Conservation (phyloP, 208 protist genomes). For the Porcisia deanei region DNA sequence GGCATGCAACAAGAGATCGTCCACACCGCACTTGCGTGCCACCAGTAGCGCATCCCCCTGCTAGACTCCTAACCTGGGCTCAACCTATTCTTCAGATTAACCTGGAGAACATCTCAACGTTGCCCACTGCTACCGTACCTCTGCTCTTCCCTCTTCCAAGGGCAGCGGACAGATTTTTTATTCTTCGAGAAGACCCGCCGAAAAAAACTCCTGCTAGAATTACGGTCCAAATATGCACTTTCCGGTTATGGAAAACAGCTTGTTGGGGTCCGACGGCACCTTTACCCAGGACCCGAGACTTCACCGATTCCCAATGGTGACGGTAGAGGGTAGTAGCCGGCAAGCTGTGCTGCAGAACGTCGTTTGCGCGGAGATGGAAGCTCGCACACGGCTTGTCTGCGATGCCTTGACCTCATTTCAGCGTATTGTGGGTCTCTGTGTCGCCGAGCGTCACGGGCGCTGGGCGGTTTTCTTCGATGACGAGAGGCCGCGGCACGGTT, state of each 20-base stretch:
- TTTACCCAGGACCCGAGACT: slow-evolving; percentile 20
- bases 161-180: background rate
- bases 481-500: slow-evolving; percentile 7
- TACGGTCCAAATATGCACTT: background rate
- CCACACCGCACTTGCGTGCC: no score
- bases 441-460: slow-evolving; percentile 40
- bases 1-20: no score
- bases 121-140: no score
- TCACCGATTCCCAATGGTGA: background rate
- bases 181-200: background rate
- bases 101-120: no score
- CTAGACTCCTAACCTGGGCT: no score
- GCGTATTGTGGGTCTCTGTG: slow-evolving; percentile 55
- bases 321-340: background rate
- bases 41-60: no score
- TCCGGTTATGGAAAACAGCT: background rate
- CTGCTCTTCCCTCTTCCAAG: background rate
- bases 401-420: slow-evolving; percentile 76
- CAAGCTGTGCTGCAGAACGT: slow-evolving; percentile 25
- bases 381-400: slow-evolving; percentile 56
- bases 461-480: slow-evolving; percentile 51
- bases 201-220: background rate
- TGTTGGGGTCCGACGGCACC: slow-evolving; percentile 17
- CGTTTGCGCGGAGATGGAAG: slow-evolving; percentile 58
- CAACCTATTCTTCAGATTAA: no score